Evolutionary conservation across 768 basidiomycete genomes (phyloP), one percentile per base, ranked within the genome.

Genomic region (Suillus brevipes): DNA sequence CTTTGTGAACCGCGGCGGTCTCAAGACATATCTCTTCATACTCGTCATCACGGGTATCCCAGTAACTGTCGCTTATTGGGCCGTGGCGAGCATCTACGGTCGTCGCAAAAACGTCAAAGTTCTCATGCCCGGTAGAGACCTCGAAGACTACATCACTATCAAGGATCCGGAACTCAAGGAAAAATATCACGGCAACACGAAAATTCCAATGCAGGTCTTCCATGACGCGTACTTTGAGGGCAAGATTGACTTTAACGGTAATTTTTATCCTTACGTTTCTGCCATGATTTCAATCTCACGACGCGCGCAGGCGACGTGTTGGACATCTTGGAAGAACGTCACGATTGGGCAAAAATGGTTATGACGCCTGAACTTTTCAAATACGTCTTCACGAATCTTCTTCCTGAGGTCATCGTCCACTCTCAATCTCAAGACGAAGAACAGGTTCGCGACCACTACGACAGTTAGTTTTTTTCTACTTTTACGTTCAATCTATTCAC

Each of bases 161-260:
- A 89, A 93, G 66, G 94, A 97, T 80, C 78, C 81, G 0, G 90
- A 89, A 65, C 84, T 99, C 74, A 92, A 88, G 81, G 82, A 83
- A 37, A 82, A 87, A 65, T 99, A 96, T 80, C 78, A 86, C 38
- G 90, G 89, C 68, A 92, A 89, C 78, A 86, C 88, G 70, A 99
- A 97, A 79, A 98, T 99, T 64, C 95, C 95, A 60, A 96, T 97
- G 90, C 97, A 99, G 79, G 80, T 92, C 69, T 97, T 97, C 84
- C 90, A 99, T 74, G 97, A 99, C 82, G 93, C 94, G 67, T 99
- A 91, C 80, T 98, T 99, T 75, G 95, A 96, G 59, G 90, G 90
- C 58, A 98, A 98, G 80, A 87, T 96, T 66, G 96, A 98, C 63
- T 92, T 99, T 77, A 99, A 98, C 60, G 95, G 97, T 92, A 52